A percentile compares a stretch with the other conserved stretches of the same genome.
These are phyloP conservation scores for Boletus sp. DNA, from an alignment of 768 basidiomycete genomes.

Conservation along the genomic window DNA sequence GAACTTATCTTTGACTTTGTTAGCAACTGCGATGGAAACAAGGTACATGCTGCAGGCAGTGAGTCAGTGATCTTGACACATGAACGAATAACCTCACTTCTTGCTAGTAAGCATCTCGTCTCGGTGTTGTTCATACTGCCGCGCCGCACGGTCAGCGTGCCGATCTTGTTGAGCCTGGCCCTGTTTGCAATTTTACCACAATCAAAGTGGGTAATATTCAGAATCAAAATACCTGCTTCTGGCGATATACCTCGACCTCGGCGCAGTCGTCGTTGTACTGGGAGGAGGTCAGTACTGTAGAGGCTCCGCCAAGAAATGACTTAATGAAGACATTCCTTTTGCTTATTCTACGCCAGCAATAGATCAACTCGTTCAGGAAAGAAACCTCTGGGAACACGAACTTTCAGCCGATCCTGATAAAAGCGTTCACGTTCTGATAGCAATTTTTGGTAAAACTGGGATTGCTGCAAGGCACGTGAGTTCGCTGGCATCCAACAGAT, in stretches of 20 bases:
- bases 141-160: conserved; percentile 70
- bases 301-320: neutral
- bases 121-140: conserved; percentile 74
- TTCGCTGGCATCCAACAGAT: neutral
- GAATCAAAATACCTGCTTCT: conserved; percentile 61
- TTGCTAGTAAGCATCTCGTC: conserved; percentile 79
- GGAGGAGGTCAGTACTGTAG: conserved; percentile 8
- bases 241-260: conserved; percentile 69
- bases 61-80: neutral
- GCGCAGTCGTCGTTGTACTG: conserved; percentile 80
- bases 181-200: conserved; percentile 35
- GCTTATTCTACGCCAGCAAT: conserved; percentile 26
- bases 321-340: conserved; percentile 25
- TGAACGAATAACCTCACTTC: conserved; percentile 49
- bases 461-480: conserved; percentile 49
- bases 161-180: conserved; percentile 68
- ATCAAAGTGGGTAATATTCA: neutral
- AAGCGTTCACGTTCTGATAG: conserved; percentile 66
- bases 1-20: conserved; percentile 66
- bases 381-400: conserved; percentile 28
- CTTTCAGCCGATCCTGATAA: conserved; percentile 71
- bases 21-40: conserved; percentile 67
- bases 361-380: conserved; percentile 1
- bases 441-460: conserved; percentile 67
- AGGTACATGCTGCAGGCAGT: conserved; percentile 55